These are phyloP conservation scores for Hydnum rufescens DNA, from an alignment of 768 basidiomycete genomes.

Conservation along the genomic window DNA sequence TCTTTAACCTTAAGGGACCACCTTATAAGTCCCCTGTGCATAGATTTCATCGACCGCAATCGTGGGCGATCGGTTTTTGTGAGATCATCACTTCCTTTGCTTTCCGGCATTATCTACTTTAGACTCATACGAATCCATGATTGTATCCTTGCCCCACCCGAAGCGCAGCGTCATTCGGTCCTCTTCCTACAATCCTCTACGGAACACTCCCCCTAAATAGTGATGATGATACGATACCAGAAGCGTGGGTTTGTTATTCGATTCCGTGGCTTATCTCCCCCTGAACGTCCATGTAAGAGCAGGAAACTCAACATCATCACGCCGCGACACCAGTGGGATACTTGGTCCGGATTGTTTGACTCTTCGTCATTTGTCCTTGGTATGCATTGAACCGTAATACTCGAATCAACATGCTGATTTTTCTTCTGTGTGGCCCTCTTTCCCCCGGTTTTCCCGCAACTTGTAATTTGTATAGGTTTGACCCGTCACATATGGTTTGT, in stretches of 20 bases:
- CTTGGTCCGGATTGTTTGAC: background rate
- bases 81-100: too few species aligned
- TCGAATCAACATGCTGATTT: too few species aligned
- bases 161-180: background rate
- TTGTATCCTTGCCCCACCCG: background rate
- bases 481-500: background rate
- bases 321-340: background rate
- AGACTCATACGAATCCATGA: background rate
- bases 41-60: background rate
- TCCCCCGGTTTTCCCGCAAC: too few species aligned
- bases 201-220: background rate
- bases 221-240: too few species aligned
- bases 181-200: background rate
- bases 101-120: too few species aligned
- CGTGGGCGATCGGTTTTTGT: background rate
- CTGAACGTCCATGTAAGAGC: background rate
- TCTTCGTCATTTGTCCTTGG: background rate
- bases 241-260: too few species aligned
- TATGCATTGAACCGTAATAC: too few species aligned
- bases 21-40: too few species aligned
- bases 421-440: too few species aligned
- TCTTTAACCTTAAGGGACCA: too few species aligned
- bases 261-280: background rate
- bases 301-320: background rate
- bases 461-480: background rate